Evolutionary conservation across 805 yeast genomes (phyloP).

Genomic region (Ogataea wickerhamii): DNA sequence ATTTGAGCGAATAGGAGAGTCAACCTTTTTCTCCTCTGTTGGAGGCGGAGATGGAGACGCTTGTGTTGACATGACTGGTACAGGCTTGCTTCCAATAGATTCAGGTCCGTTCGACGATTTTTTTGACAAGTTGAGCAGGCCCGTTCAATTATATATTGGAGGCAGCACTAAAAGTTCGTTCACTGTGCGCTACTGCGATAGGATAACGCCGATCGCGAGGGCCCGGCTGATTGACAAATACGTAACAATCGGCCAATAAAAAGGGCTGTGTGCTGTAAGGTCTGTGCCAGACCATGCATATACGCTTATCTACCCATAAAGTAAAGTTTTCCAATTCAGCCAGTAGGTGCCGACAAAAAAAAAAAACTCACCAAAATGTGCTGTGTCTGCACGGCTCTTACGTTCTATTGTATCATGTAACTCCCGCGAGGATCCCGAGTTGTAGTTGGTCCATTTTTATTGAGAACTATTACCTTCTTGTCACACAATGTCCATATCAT

Average conservation of each 20-base stretch:
- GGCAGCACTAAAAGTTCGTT: background rate
- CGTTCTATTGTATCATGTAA: too few relatives aligned
- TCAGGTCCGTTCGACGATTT: background rate
- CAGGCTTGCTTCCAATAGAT: background rate
- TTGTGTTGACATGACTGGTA: slow-evolving; percentile 1
- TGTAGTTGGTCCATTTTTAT: too few relatives aligned
- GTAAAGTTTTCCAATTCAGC: background rate
- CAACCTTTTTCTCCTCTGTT: slow-evolving; percentile 8
- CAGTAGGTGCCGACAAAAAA: background rate
- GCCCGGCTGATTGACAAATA: background rate
- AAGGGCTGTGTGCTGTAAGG: background rate
- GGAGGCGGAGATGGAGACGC: slow-evolving; percentile 6
- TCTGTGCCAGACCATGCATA: background rate
- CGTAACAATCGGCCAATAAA: background rate
- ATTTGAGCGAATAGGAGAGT: slow-evolving; percentile 13
- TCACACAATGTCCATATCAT: too few relatives aligned
- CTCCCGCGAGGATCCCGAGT: too few relatives aligned
- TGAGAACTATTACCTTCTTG: too few relatives aligned
- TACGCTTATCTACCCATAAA: background rate
- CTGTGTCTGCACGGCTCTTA: too few relatives aligned
- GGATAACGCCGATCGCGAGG: background rate
- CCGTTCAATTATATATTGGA: too few relatives aligned
- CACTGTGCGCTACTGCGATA: background rate
- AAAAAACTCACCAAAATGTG: too few relatives aligned
- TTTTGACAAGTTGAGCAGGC: too few relatives aligned